Evolutionary conservation across 2,329 filamentous ascomycete species (phyloP), one percentile per base, ranked within the genome.

Genomic region (Coniochaeta pulveracea): DNA sequence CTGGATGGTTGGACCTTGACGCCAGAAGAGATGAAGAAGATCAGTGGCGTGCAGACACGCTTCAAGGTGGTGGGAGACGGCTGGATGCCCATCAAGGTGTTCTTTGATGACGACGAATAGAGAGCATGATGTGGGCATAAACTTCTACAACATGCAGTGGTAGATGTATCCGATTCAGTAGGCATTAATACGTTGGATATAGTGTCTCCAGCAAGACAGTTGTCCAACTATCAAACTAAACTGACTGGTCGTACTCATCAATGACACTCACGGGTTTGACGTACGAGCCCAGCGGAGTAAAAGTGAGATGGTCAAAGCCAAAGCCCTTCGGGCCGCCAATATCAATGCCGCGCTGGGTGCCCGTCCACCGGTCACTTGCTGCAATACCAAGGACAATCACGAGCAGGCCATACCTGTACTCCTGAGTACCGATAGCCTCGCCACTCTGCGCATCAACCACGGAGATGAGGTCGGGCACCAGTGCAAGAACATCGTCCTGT

Each of bases 21-120:
- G 4, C 67, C 69, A 4, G 82, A 84, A 29, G 85, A 93, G 62
- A 55, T 88, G 32, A 65, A 69, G 46, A 63, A 71, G 55, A 64
- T 93, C 32, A 73, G 75, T 47, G 69, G 60, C 47, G 67, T 89
- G 34, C 65, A 71, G 48, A 79, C 83, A 40, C 73, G 85, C 33
- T 89, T 88, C 69, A 93, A 86, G 72, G 78, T 85, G 40, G 89
- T 82, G 50, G 69, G 69, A 21, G 84, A 89, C 52, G 58, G 50
- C 19, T 89, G 80, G 77, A 51, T 85, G 48, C 83, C 82, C 0
- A 57, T 82, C 40, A 80, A 77, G 66, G 80, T 89, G 23, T 91
- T 91, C 67, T 85, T 85, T 51, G 80, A 80, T 7, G 81, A 88
- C 47, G 80, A 86, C 49, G 81, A 88, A 63, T 86, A 74, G 26